Evolutionary conservation across 306 rosid genomes (phyloP), one percentile per base, ranked within the genome.

Genomic region (Ormosia emarginata): DNA sequence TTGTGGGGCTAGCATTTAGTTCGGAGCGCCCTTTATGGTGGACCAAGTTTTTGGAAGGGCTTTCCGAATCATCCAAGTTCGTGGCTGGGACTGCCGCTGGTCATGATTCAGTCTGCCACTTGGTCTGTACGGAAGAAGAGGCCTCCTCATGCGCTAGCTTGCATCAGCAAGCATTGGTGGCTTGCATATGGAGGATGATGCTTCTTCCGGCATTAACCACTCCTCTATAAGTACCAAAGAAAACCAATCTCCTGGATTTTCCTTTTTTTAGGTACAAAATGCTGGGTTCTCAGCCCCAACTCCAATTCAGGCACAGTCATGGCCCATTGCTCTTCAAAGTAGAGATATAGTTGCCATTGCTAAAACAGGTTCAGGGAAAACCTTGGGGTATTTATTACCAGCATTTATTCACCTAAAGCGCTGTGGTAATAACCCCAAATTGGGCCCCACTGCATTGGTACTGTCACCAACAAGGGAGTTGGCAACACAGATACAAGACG

Each of bases 291-390:
- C 98, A 79, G 83, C 99, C 84, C 99, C 99, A 40, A 96, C 99
- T 68, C 97, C 99, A 75, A 96, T 96, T 85, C 99, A 96, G 89
- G 99, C 98, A 67, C 99, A 96, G 82, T 93, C 99, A n/a, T 96
- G 99, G 99, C 99, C 99, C 2, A 89, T 96, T 90, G 97, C 97
- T 84, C 91, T 96, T 85, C 97, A 92, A 86, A 85, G 94, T 86
- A 93, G 91, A 82, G 99, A 96, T 84, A 91, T 96, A 67, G 99
- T 96, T 75, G 99, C 99, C 81, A 89, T 96, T 91, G 99, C 99
- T 57, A 96, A 96, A 91, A 96, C 99, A 12, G 99, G 99, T 68
- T 96, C 99, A 3, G 99, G 99, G 50, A 96, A 96, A 85, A 96
- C 99, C 44, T 88, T 96, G 91, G 99, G 99, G 59, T 96, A 96